Evolutionary conservation across 2,329 filamentous ascomycete genomes (phyloP).

Genomic region (Phialemoniopsis sp.): DNA sequence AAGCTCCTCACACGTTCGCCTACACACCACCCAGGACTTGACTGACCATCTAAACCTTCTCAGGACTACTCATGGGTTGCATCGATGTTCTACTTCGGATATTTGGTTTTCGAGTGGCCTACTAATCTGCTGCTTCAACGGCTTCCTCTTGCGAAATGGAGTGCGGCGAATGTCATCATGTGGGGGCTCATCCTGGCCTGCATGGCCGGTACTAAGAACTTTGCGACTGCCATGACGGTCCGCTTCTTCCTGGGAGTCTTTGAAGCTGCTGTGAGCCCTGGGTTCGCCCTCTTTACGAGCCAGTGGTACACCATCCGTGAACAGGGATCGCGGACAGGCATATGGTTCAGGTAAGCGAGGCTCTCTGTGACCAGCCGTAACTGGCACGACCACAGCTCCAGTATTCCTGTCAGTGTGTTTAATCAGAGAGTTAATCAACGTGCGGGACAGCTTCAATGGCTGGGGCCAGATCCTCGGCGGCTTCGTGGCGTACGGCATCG

Average conservation of each 20-base stretch:
- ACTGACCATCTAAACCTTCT: too few species aligned
- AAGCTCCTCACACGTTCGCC: too few species aligned
- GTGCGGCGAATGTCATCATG: conserved; percentile 57
- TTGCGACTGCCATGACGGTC: conserved; percentile 57
- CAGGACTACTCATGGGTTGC: conserved; percentile 47
- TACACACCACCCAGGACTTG: too few species aligned
- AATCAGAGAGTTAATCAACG: too few species aligned
- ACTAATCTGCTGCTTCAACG: conserved; percentile 61
- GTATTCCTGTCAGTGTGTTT: too few species aligned
- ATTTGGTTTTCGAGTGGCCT: conserved; percentile 46
- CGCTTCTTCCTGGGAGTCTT: conserved; percentile 66
- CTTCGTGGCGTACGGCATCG: conserved; percentile 33
- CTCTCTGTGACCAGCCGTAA: too few species aligned
- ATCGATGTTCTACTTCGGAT: conserved; percentile 45
- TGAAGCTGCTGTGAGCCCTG: conserved; percentile 65
- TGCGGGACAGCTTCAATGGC: conserved; percentile 40
- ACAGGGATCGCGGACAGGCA: conserved; percentile 56
- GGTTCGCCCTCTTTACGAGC: conserved; percentile 63
- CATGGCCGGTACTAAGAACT: conserved; percentile 59
- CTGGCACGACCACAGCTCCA: too few species aligned
- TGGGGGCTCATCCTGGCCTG: conserved; percentile 56
- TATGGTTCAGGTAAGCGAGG: conserved; percentile 52
- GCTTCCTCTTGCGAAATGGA: conserved; percentile 63
- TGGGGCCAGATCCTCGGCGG: conserved; percentile 33
- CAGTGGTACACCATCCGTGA: conserved; percentile 72